These are phyloP conservation scores for Gastrodia elata DNA, from an alignment of 106 monocot species.

Conservation along the genomic window DNA sequence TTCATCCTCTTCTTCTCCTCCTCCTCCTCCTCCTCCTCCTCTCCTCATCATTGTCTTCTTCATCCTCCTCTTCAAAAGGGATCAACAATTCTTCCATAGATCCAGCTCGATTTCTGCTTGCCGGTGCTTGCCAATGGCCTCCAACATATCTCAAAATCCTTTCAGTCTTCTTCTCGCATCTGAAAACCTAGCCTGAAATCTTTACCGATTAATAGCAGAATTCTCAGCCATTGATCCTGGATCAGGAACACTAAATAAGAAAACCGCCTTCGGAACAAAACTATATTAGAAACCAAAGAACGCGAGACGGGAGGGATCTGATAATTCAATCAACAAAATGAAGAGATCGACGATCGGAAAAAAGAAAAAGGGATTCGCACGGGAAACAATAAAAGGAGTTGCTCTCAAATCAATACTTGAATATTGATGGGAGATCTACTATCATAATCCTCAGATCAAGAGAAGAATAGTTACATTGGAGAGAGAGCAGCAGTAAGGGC, in stretches of 20 bases:
- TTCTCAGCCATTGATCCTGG: no score
- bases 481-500: not conserved
- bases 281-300: not conserved
- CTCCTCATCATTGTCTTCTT: not conserved
- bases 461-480: not conserved
- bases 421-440: not conserved
- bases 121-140: slow-evolving; percentile 42
- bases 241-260: not conserved
- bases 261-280: not conserved
- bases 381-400: not conserved
- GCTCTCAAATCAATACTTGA: not conserved
- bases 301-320: not conserved
- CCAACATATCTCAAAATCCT: slow-evolving; percentile 35
- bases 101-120: slow-evolving; percentile 55
- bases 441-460: not conserved
- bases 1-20: slow-evolving; percentile 20
- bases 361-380: not conserved
- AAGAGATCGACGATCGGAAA: not conserved
- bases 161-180: not conserved
- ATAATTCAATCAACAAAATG: not conserved
- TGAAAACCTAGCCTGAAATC: not conserved
- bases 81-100: slow-evolving; percentile 29
- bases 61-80: not conserved
- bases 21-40: not conserved
- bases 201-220: not conserved